These are phyloP conservation scores for Ploettnerulaceae sp. DNA, from an alignment of 2,329 filamentous ascomycete species.

Conservation along the genomic window DNA sequence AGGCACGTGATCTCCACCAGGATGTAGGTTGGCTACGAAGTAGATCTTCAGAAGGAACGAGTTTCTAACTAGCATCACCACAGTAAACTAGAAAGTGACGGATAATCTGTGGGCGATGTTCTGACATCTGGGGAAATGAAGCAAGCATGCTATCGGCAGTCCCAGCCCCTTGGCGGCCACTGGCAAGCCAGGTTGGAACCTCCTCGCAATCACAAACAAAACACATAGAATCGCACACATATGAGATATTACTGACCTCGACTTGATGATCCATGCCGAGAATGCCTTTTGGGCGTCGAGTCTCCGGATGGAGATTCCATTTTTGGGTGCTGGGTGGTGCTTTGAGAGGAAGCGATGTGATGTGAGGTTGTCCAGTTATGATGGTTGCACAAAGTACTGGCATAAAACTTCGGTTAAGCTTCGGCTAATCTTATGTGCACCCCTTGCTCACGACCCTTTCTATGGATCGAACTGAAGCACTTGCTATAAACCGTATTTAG, in stretches of 20 bases:
- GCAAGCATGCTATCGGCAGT: too few relatives aligned
- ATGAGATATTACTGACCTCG: slow-evolving; percentile 20
- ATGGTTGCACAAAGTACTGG: too few relatives aligned
- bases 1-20: slow-evolving; percentile 3
- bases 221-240: not conserved
- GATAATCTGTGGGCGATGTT: too few relatives aligned
- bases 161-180: not conserved
- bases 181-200: not conserved
- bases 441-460: too few relatives aligned
- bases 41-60: not conserved
- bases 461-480: too few relatives aligned
- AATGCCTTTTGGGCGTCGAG: slow-evolving; percentile 21
- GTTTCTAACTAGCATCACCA: too few relatives aligned
- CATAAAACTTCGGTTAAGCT: not conserved
- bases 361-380: slow-evolving; percentile 4
- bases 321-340: slow-evolving; percentile 3
- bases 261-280: slow-evolving; percentile 23
- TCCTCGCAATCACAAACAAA: not conserved
- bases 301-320: slow-evolving; percentile 22
- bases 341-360: not conserved
- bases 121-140: too few relatives aligned
- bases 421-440: not conserved
- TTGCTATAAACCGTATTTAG: too few relatives aligned
- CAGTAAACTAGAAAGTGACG: too few relatives aligned
- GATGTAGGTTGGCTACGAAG: not conserved